Conservation (phyloP, 164 flowering plant genomes). For the Vitis labrusca region DNA sequence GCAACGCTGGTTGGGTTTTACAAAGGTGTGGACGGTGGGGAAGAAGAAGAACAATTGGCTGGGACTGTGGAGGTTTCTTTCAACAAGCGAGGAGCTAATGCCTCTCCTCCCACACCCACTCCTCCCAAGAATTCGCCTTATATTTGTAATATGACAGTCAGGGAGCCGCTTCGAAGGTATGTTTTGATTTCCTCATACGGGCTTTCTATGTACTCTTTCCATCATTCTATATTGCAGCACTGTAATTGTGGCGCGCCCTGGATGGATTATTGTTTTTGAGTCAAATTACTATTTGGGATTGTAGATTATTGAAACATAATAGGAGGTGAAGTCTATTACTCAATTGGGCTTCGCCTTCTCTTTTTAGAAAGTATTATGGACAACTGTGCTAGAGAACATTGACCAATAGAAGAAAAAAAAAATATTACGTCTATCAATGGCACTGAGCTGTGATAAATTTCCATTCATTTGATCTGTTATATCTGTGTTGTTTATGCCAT, state of each 20-base stretch:
- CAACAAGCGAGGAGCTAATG: conserved; percentile 65
- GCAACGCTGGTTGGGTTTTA: conserved; percentile 78
- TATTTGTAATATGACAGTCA: conserved; percentile 88
- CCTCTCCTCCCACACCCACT: conserved; percentile 68
- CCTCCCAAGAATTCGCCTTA: conserved; percentile 81
- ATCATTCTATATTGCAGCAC: no score
- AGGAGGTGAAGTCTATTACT: no score
- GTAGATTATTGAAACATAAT: not conserved
- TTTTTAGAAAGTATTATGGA: no score
- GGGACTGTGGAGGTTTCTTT: conserved; percentile 91
- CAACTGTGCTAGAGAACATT: no score
- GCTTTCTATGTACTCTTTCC: no score
- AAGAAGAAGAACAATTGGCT: conserved; percentile 48
- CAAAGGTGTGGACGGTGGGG: conserved; percentile 28
- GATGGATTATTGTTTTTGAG: not conserved
- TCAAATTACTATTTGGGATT: not conserved
- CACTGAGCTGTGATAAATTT: no score
- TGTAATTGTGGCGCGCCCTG: no score
- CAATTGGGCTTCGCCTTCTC: no score
- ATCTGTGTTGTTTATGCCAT: no score
- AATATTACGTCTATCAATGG: no score
- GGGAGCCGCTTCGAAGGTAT: conserved; percentile 70
- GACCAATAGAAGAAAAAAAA: no score
- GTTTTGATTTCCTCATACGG: not conserved
- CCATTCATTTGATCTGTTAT: no score